phyloP scores from a whole-genome alignment of 345 rosid genomes.

The Pelargonium nanum region DNA sequence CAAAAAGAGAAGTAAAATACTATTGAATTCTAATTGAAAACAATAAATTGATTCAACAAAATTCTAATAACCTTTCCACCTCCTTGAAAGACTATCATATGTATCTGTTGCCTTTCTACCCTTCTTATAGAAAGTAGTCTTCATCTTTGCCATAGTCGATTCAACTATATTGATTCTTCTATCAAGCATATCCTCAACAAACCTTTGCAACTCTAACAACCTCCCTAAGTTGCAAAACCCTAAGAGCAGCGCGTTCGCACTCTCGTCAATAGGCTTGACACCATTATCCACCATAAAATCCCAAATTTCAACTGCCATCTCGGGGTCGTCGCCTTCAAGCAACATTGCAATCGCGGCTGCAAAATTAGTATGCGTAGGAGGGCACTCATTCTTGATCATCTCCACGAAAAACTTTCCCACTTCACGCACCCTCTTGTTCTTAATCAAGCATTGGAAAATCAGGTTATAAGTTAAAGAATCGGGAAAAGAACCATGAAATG shows the following conservation, averaged over 20 bases:
- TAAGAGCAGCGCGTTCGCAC: conserved; percentile 37
- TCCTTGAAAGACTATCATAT: conserved; percentile 33
- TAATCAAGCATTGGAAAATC: conserved; percentile 38
- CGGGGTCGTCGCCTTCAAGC: conserved; percentile 38
- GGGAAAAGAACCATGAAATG: conserved; percentile 38
- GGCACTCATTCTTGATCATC: conserved; percentile 47
- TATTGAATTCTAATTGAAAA: neutral
- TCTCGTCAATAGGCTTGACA: conserved; percentile 27
- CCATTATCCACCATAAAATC: conserved; percentile 35
- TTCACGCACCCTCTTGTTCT: conserved; percentile 30
- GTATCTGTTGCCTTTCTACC: conserved; percentile 33
- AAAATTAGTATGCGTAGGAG: conserved; percentile 32
- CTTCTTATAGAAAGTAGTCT: conserved; percentile 22
- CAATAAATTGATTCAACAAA: conserved; percentile 5
- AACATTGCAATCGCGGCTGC: conserved; percentile 34
- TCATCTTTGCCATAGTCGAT: conserved; percentile 41
- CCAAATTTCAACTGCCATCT: conserved; percentile 52
- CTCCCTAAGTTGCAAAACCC: conserved; percentile 40
- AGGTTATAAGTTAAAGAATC: conserved; percentile 37
- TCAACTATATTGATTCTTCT: conserved; percentile 27
- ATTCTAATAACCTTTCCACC: conserved; percentile 27
- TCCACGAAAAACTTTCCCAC: conserved; percentile 37
- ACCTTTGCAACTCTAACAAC: conserved; percentile 29
- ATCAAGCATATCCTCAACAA: conserved; percentile 41
- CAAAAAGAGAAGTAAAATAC: conserved; percentile 1